Evolutionary conservation across 208 protist species (phyloP), one percentile per base, ranked within the genome.

Genomic region (Crithidia fasciculata): DNA sequence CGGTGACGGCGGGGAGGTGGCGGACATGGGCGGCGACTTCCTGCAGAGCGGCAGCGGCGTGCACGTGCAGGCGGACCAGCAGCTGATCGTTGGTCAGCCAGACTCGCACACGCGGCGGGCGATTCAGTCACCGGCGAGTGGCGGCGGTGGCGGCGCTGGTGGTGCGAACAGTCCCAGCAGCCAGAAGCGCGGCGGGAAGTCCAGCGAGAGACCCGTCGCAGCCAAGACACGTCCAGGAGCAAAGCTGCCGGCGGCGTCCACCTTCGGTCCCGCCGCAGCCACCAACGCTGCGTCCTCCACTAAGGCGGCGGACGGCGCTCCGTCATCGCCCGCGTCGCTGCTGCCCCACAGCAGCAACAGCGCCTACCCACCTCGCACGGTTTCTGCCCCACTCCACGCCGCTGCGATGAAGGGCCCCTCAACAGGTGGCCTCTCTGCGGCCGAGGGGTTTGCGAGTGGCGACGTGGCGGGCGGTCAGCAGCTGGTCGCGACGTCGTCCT

Each of bases 21-120:
- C n/a, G 50, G 50, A 12, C 49, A 57, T 15, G n/a, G 19, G 60
- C 28, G 60, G 60, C 4, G 52, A 59, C 37, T 59, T 47, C 50
- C 39, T 12, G 8, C 52, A 49, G n/a, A 69, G 52, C 52, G 8
- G 52, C 52, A 59, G 52, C 64, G 52, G 49, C 64, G 8, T 36
- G 40, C 64, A 69, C 64, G 64, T 69, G 37, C 49, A 69, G 39
- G 52, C 52, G 2, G 49, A 69, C 41, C 52, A 28, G 36, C 52
- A 57, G 12, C 64, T 69, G 4, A 40, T 50, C 18, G 52, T 69
- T 4, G 57, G 52, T 0, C 40, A 59, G 4, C 52, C 64, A 12
- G 64, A 69, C 39, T 57, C 64, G 37, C 64, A 59, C n/a, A 43
- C 52, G 12, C 52, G 16, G 39, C 45, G 52, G 2, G 16, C 4